Evolutionary conservation across 208 protist species (phyloP).

Genomic region (Leishmania martiniquensis): DNA sequence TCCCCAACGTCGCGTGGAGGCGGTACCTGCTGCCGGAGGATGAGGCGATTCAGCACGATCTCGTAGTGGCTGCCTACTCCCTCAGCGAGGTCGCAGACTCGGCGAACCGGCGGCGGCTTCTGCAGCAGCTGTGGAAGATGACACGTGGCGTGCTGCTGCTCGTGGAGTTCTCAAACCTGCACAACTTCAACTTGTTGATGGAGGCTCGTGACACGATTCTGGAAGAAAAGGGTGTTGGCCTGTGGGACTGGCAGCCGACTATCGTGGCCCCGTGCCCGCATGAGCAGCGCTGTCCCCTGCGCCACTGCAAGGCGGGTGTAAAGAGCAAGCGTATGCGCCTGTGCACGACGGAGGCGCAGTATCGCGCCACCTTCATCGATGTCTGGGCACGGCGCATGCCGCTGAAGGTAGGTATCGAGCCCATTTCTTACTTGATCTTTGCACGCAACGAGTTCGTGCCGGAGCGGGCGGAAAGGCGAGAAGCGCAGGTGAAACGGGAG

Average conservation of each 20-base stretch:
- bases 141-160: conserved; percentile 83
- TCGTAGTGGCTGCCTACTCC: conserved; percentile 86
- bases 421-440: conserved; percentile 85
- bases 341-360: conserved; percentile 84
- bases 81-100: conserved; percentile 80
- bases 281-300: conserved; percentile 79
- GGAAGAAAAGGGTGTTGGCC: conserved; percentile 82
- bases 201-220: conserved; percentile 85
- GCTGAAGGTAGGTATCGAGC: conserved; percentile 84
- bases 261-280: conserved; percentile 88
- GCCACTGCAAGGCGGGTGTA: conserved; percentile 83
- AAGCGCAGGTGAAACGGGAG: conserved; percentile 40
- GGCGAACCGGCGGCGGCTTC: conserved; percentile 55
- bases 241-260: conserved; percentile 92
- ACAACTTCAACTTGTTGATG: conserved; percentile 91
- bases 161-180: conserved; percentile 84
- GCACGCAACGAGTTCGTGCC: conserved; percentile 88
- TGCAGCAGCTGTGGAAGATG: conserved; percentile 92
- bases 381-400: conserved; percentile 82
- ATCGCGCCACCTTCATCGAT: conserved; percentile 87
- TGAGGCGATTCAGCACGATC: conserved; percentile 79
- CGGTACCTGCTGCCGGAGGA: conserved; percentile 87
- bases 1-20: conserved; percentile 88
- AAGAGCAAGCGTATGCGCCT: conserved; percentile 90
- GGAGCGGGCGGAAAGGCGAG: conserved; percentile 69